Evolutionary conservation across 2,329 filamentous ascomycete genomes (phyloP), one percentile per base, ranked within the genome.

Genomic region (Dactylonectria macrodidyma): DNA sequence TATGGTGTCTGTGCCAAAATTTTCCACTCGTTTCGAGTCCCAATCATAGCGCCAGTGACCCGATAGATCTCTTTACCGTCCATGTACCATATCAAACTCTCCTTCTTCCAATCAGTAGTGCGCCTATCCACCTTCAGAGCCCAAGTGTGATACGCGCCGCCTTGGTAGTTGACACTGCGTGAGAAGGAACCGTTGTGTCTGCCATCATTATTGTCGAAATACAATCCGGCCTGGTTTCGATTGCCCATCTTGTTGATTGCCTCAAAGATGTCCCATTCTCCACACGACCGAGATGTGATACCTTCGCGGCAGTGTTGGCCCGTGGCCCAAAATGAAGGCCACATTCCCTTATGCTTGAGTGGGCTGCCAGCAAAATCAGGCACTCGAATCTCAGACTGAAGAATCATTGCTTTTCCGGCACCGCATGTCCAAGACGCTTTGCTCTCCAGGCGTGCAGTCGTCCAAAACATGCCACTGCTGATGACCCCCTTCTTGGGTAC

Each of bases 221-320:
- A 48, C 36, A 61, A 36, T 9, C 48, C 54, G 16, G 48, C 59
- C 59, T 61, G 48, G 24, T 54, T 61, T 12, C 16, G 5, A 12
- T 50, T 24, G 34, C 36, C 26, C 34, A 54, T 61, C 22, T 61
- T 54, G 22, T 61, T 51, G 36, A 36, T 54, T 1, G n/a, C 6
- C 48, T 61, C 48, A 24, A 61, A 61, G 34, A 61, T 61, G 36
- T 54, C 59, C 59, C 48, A 61, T 36, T 54, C 59, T 24, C 59
- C 59, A 24, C 57, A 60, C 26, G 38, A 7, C 19, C 44, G 30
- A 46, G 33, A 38, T 1, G 7, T 2, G 19, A 22, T 41, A 16
- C 57, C 57, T 22, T 51, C 7, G 7, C 57, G 57, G 47, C 47
- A 50, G 8, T 46, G 50, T 14, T 12, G 12, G 2, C 57, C 57